Conservation (phyloP, 2,329 filamentous ascomycete species). For the Venturiaceae sp. region DNA sequence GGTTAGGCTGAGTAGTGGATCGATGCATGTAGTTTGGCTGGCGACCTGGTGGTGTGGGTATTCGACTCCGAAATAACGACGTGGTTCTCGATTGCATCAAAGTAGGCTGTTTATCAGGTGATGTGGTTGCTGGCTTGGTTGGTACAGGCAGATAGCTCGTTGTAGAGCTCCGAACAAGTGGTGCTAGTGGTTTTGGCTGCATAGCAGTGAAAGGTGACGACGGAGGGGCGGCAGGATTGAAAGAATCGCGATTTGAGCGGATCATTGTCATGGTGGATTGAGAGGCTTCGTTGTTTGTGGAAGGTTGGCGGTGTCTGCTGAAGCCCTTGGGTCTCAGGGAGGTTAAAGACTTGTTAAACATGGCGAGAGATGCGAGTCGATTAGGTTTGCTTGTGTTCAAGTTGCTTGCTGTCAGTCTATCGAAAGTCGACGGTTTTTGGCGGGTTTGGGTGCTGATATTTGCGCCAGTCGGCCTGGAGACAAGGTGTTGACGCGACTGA, state of each 20-base stretch:
- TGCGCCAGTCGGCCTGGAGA: not conserved
- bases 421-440: no score
- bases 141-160: slow-evolving; percentile 1
- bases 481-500: not conserved
- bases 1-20: not conserved
- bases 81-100: not conserved
- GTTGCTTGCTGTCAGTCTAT: no score
- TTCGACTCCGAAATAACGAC: not conserved
- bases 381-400: not conserved
- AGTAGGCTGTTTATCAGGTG: not conserved
- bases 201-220: not conserved
- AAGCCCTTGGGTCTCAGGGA: not conserved
- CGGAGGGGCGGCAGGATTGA: not conserved
- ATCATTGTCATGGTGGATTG: not conserved
- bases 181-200: not conserved
- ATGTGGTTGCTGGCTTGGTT: not conserved
- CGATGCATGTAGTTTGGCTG: not conserved
- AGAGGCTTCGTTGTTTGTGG: not conserved
- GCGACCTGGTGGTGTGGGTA: not conserved
- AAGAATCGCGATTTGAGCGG: not conserved
- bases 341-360: slow-evolving; percentile 3
- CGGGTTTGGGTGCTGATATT: no score
- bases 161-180: not conserved
- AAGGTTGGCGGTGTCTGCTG: not conserved
- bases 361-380: not conserved